Percentiles rank a stretch among this genome's conserved stretches.
Evolutionary conservation across 2,329 filamentous ascomycete species (phyloP).

Genomic region (Xylaria sp.): DNA sequence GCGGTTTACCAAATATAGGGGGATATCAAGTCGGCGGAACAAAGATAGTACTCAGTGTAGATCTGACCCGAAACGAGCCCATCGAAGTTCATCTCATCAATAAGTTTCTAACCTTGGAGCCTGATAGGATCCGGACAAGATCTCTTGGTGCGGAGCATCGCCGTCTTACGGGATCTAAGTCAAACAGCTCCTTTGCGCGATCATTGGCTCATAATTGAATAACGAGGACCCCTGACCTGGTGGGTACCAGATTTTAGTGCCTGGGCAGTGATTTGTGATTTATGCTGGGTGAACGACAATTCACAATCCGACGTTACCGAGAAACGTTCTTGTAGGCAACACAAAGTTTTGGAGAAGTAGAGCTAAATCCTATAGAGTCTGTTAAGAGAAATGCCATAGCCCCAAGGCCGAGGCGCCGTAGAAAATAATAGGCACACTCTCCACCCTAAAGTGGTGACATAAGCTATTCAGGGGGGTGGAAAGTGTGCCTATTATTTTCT

Average conservation of each 20-base stretch:
- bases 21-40: not conserved
- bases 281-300: not conserved
- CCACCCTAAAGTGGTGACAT: no score
- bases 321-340: not conserved
- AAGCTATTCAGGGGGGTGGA: no score
- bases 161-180: constrained; percentile 21
- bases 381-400: not conserved
- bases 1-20: not conserved
- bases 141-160: constrained; percentile 14
- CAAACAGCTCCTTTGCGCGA: constrained; percentile 19
- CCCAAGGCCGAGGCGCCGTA: no score
- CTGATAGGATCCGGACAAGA: constrained; percentile 1
- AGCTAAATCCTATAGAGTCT: not conserved
- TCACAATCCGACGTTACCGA: constrained; percentile 19
- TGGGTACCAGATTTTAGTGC: constrained; percentile 17
- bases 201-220: constrained; percentile 26
- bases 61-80: constrained; percentile 17
- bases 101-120: not conserved
- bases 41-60: not conserved
- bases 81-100: constrained; percentile 26
- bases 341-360: constrained; percentile 5
- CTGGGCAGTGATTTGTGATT: not conserved
- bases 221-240: constrained; percentile 27
- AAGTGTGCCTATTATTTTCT: no score
- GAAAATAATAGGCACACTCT: no score